A percentile compares a stretch with the other conserved stretches of the same genome.
Conservation (phyloP, 305 asterid species). For the Plantago coronopus region DNA sequence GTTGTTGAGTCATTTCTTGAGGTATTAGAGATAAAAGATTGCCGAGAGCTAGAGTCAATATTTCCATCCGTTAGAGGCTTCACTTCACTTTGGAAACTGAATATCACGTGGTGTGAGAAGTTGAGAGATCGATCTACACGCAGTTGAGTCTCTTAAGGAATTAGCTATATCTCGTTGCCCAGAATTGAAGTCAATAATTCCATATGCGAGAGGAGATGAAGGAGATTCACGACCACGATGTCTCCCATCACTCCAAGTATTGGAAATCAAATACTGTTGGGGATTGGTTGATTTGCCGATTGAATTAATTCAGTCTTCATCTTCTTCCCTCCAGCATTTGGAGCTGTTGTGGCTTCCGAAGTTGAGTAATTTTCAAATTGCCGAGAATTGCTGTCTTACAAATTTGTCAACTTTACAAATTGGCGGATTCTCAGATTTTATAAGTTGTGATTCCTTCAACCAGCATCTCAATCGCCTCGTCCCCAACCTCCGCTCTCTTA, state of each 20-base stretch:
- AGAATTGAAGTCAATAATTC: constrained; percentile 14
- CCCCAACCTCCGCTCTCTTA: neutral
- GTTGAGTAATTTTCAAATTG: neutral
- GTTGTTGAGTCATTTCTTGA: no score
- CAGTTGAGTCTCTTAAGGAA: constrained; percentile 1
- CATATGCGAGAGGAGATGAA: constrained; percentile 1
- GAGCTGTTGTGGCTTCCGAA: neutral
- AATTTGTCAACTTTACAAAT: neutral
- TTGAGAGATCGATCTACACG: constrained; percentile 3
- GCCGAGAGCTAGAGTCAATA: no score
- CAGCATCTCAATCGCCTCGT: constrained; percentile 1
- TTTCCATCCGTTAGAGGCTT: no score
- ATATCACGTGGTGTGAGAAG: neutral
- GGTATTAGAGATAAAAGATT: no score
- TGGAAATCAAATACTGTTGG: neutral
- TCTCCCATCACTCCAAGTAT: neutral
- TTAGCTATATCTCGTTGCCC: neutral
- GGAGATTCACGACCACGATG: constrained; percentile 7
- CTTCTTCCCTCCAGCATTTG: neutral
- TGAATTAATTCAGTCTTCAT: constrained; percentile 14
- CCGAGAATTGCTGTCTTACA: no score
- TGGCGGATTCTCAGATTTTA: constrained; percentile 4
- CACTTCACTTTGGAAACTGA: constrained; percentile 8
- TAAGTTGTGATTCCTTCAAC: constrained; percentile 6
- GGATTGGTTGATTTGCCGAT: constrained; percentile 2